phyloP scores from a whole-genome alignment of 139 green algal genomes.

The Dunaliella primolecta region DNA sequence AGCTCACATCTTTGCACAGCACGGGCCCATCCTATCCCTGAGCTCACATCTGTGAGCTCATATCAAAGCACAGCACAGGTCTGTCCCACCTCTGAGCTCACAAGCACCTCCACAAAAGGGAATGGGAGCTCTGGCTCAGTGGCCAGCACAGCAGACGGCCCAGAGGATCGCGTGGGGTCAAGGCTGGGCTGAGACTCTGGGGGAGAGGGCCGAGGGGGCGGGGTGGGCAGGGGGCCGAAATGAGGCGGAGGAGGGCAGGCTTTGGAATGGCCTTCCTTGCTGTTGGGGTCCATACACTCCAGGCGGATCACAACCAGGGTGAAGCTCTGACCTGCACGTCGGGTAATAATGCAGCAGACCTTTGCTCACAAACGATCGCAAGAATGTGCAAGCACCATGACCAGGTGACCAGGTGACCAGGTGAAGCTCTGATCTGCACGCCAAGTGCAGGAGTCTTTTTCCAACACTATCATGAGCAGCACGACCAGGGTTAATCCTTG shows the following conservation, averaged over 20 bases:
- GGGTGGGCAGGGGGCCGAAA: too few relatives aligned
- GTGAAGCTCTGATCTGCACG: too few relatives aligned
- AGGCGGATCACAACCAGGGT: background rate
- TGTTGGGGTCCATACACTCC: background rate
- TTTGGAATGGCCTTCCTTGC: background rate
- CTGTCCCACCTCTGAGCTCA: background rate
- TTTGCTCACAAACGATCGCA: too few relatives aligned
- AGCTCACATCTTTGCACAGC: too few relatives aligned
- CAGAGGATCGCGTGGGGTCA: background rate
- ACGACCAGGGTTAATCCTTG: too few relatives aligned
- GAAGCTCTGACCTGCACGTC: background rate
- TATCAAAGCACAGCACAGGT: background rate
- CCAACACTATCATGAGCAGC: too few relatives aligned
- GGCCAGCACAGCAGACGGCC: background rate
- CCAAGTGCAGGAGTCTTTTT: too few relatives aligned
- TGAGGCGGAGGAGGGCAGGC: background rate
- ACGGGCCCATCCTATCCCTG: too few relatives aligned
- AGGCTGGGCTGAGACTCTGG: background rate
- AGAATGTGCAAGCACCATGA: too few relatives aligned
- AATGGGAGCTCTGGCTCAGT: background rate
- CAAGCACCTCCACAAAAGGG: background rate
- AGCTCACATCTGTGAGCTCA: background rate
- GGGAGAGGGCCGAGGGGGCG: too few relatives aligned
- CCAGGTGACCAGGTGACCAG: too few relatives aligned
- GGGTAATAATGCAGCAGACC: too few relatives aligned